Evolutionary conservation across 164 flowering plant species (phyloP).

Genomic region (Macadamia tetraphylla): DNA sequence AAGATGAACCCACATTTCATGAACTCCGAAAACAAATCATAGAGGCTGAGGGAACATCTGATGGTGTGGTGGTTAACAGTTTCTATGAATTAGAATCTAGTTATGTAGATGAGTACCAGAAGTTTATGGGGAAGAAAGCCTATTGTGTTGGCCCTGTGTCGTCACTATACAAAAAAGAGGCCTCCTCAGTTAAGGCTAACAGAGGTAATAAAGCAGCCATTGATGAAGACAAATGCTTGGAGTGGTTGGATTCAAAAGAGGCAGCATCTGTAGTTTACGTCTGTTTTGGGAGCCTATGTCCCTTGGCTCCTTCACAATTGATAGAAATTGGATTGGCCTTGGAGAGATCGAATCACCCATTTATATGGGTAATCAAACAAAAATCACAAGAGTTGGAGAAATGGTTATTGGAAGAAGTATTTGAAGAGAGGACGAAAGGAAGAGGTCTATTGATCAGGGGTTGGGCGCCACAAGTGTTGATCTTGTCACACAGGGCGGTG

Average conservation of each 20-base stretch:
- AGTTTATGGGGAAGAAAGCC: constrained; percentile 12
- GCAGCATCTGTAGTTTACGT: constrained; percentile 32
- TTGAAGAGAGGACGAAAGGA: constrained; percentile 31
- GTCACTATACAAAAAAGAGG: constrained; percentile 23
- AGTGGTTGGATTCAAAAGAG: constrained; percentile 32
- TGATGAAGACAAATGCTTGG: constrained; percentile 20
- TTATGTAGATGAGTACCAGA: constrained; percentile 23
- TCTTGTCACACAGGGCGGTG: constrained; percentile 34
- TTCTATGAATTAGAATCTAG: constrained; percentile 33
- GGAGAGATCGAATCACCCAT: constrained; percentile 33
- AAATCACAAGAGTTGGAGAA: constrained; percentile 19
- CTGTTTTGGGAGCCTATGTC: constrained; percentile 32
- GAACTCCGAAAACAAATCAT: constrained; percentile 37
- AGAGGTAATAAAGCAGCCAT: constrained; percentile 31
- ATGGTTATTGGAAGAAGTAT: constrained; percentile 27
- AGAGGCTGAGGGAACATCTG: constrained; percentile 13
- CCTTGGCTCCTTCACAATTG: constrained; percentile 17
- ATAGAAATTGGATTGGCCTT: constrained; percentile 34
- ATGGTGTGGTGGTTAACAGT: constrained; percentile 34
- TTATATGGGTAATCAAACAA: constrained; percentile 40
- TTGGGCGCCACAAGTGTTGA: constrained; percentile 48
- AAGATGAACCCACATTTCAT: no score
- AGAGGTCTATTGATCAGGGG: constrained; percentile 37
- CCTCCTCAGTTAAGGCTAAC: constrained; percentile 17
- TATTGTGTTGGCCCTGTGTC: constrained; percentile 50